Percentiles rank a stretch among this genome's conserved stretches.
phyloP scores from a whole-genome alignment of 2,329 filamentous ascomycete genomes.

The Dendryphion nanum region DNA sequence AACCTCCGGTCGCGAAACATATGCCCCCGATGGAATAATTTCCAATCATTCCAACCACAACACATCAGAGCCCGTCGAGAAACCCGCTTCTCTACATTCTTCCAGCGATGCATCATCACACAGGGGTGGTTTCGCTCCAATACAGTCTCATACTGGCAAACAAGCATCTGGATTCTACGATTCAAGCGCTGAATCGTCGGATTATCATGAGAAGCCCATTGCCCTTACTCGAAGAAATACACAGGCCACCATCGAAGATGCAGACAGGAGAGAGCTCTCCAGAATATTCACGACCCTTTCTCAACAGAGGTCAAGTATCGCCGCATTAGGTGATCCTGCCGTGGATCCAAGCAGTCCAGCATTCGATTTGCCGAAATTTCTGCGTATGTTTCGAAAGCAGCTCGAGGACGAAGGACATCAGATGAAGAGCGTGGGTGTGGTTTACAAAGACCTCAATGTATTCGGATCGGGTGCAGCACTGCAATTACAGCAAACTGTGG shows the following conservation, averaged over 20 bases:
- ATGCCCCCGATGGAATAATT: conserved; percentile 2
- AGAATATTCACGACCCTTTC: conserved; percentile 24
- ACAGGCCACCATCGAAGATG: conserved; percentile 19
- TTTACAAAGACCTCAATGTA: conserved; percentile 65
- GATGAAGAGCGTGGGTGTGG: conserved; percentile 57
- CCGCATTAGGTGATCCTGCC: conserved; percentile 43
- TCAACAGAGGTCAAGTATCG: conserved; percentile 22
- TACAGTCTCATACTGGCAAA: too few relatives aligned
- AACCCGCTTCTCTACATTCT: conserved; percentile 4
- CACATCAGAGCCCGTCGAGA: not conserved
- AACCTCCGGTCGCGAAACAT: conserved; percentile 26
- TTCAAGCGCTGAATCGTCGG: conserved; percentile 1
- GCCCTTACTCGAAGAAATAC: conserved; percentile 9
- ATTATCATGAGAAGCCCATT: not conserved
- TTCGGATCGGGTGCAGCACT: conserved; percentile 66
- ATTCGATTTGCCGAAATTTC: conserved; percentile 57
- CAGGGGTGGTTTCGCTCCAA: conserved; percentile 7
- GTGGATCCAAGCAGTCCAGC: conserved; percentile 53
- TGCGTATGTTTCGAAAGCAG: conserved; percentile 49
- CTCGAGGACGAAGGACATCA: conserved; percentile 58
- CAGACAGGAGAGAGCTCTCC: conserved; percentile 23
- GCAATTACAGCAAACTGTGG: conserved; percentile 67
- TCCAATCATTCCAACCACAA: not conserved
- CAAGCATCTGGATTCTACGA: conserved; percentile 1
- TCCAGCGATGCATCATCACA: conserved; percentile 11